Base-by-base conservation (phyloP, 306 rosid genomes). In the Comarum palustre region DNA sequence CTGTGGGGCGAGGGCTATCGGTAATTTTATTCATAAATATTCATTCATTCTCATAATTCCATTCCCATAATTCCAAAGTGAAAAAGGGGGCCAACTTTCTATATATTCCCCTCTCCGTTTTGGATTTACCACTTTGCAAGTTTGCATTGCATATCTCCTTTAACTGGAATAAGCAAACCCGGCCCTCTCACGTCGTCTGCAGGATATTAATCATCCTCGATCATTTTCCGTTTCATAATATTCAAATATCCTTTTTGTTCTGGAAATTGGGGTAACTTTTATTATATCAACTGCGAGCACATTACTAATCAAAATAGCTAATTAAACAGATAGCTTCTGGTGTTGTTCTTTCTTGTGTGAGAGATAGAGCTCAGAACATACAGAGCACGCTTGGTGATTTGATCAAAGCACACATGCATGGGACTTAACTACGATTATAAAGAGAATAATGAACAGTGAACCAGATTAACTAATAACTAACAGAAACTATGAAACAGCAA, bases 31-130 rank as follows among this genome's bases (percentile, higher is more conserved):
- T 31, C 66, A 61, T 43, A 61, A 61, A 32, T 60, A 60, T 60
- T 60, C 66, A 31, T 32, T 59, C 65, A 25, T 57, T 11, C 66
- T 0, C 43, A 61, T 31, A 61, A 61, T 31, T 31, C 42, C 66
- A 32, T 31, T 61, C 66, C 74, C 74, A 82, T 34, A 34, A 34
- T 86, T 86, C 83, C 71, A 82, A 78, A 66, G 85, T 63, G 78
- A 80, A 39, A 89, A 87, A 87, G 92, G 79, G 87, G 79, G 86
- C 83, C 90, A 88, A 85, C 97, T 88, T 88, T 90, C 90, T 79
- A 84, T 79, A 82, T 75, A 84, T 86, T 88, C 85, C 75, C 75
- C 58, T 46, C 75, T 79, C 48, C 39, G 76, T 78, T 84, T 86
- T 68, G 82, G 77, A 75, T 81, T 81, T 74, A 66, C 50, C 77